Evolutionary conservation across 2,329 filamentous ascomycete genomes (phyloP).

Genomic region (Ophiostoma triangulosporum): DNA sequence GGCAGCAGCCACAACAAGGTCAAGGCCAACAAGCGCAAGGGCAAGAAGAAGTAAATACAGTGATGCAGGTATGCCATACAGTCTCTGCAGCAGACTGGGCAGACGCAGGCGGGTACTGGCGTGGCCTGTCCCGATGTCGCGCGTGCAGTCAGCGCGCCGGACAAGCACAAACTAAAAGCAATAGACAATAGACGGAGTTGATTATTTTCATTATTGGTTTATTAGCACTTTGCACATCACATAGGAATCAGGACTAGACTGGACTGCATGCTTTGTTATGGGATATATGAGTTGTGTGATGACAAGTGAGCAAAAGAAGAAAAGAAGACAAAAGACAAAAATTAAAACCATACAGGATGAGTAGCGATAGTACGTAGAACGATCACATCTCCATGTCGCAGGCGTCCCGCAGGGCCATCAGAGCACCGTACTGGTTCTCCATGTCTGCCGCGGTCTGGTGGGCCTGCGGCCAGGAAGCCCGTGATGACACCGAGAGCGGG

Average conservation of each 20-base stretch:
- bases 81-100: neutral
- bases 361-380: neutral
- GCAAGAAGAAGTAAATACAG: constrained; percentile 35
- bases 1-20: constrained; percentile 21
- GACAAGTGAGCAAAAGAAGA: neutral
- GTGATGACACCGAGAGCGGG: constrained; percentile 12
- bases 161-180: neutral
- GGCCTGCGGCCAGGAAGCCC: constrained; percentile 31
- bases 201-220: neutral
- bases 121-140: neutral
- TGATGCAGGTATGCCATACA: too few species aligned
- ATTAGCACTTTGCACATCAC: neutral
- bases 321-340: neutral
- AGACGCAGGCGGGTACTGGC: neutral
- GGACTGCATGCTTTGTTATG: neutral
- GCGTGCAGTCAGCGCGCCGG: neutral
- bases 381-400: constrained; percentile 12
- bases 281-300: neutral
- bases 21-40: constrained; percentile 39
- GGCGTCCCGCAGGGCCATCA: constrained; percentile 19
- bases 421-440: constrained; percentile 56
- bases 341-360: too few species aligned
- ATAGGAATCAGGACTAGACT: neutral
- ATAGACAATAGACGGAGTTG: constrained; percentile 2
- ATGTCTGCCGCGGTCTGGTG: constrained; percentile 47